Evolutionary conservation across 352 stramenopile genomes (phyloP).

Genomic region (Pythium sp.): DNA sequence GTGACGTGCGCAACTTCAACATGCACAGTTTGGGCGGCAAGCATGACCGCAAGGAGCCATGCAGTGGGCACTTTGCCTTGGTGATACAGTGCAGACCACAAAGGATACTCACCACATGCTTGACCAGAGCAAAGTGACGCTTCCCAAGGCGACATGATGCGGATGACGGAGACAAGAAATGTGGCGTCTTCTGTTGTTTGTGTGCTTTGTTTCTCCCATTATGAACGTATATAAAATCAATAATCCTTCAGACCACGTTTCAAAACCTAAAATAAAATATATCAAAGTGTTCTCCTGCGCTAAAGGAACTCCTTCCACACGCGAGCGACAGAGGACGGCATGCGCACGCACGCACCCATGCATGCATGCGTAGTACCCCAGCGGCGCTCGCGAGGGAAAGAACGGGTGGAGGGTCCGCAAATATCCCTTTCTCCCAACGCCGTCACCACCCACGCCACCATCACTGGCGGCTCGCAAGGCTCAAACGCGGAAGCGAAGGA

Average conservation of each 20-base stretch:
- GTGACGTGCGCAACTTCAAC: not conserved
- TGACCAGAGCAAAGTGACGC: no score
- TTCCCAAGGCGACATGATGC: no score
- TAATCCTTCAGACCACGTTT: constrained; percentile 12
- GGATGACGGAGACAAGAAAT: no score
- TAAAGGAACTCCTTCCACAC: constrained; percentile 5
- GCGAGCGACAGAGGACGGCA: not conserved
- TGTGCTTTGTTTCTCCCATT: constrained; percentile 9
- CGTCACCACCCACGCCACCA: not conserved
- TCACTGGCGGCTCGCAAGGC: not conserved
- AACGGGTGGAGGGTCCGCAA: constrained; percentile 7
- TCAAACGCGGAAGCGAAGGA: constrained; percentile 8
- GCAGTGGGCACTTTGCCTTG: no score
- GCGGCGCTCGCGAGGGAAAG: not conserved
- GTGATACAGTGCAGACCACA: no score
- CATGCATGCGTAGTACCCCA: not conserved
- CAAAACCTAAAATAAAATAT: constrained; percentile 28
- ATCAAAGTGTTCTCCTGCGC: constrained; percentile 20
- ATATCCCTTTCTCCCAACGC: constrained; percentile 7
- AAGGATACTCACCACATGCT: no score
- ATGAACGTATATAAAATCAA: constrained; percentile 9
- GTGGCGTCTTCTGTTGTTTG: not conserved
- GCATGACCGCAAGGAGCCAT: no score
- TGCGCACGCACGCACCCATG: not conserved
- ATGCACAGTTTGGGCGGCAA: not conserved